These are phyloP conservation scores for Phylloporus scabripes DNA, from an alignment of 768 basidiomycete species.

Conservation along the genomic window DNA sequence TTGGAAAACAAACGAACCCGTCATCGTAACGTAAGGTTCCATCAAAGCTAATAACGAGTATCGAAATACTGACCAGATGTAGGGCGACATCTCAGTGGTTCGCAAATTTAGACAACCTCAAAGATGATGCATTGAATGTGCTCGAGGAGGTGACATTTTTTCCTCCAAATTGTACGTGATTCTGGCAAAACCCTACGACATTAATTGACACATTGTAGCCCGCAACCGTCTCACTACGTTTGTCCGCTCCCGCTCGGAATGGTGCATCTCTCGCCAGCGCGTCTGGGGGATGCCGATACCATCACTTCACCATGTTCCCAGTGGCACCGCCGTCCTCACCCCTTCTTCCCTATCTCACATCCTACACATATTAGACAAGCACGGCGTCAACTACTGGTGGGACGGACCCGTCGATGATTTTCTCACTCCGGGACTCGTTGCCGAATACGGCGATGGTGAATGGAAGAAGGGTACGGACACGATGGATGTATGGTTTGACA, in stretches of 20 bases:
- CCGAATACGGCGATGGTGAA: slow-evolving; percentile 37
- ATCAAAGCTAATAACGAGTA: background rate
- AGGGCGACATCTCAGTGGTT: slow-evolving; percentile 98
- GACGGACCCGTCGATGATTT: slow-evolving; percentile 79
- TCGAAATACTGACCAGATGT: slow-evolving; percentile 3
- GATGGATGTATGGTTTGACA: slow-evolving; percentile 99
- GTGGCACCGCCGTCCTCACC: slow-evolving; percentile 62
- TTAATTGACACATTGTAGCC: slow-evolving; percentile 40
- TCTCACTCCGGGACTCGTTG: slow-evolving; percentile 53
- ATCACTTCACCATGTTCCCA: slow-evolving; percentile 62
- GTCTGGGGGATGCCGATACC: slow-evolving; percentile 98
- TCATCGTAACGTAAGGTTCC: slow-evolving; percentile 74
- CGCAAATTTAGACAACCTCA: slow-evolving; percentile 83
- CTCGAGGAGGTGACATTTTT: slow-evolving; percentile 69
- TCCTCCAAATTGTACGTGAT: slow-evolving; percentile 62
- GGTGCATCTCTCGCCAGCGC: slow-evolving; percentile 98
- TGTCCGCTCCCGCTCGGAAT: slow-evolving; percentile 85
- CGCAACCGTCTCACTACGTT: slow-evolving; percentile 86
- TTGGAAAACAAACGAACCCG: slow-evolving; percentile 91
- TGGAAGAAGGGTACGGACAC: slow-evolving; percentile 89
- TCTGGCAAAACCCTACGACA: background rate
- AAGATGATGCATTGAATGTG: slow-evolving; percentile 64
- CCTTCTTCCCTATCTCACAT: slow-evolving; percentile 66
- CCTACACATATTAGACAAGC: slow-evolving; percentile 61
- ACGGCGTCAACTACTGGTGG: slow-evolving; percentile 91